Evolutionary conservation across 108 stramenopile species (phyloP).

Genomic region (Skeletonema marinoi): DNA sequence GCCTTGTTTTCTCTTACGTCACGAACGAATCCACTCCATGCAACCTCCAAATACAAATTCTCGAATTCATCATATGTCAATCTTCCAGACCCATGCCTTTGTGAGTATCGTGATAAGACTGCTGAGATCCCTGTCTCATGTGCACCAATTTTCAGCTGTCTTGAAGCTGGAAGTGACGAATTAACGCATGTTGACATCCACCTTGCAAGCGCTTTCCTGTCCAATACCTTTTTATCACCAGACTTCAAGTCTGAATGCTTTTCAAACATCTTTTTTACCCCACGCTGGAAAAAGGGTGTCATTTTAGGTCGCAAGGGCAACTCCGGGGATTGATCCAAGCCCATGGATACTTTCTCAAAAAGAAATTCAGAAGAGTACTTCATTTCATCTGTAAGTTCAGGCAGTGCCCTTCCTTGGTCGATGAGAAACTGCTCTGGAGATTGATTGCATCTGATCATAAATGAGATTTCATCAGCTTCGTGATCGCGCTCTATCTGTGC

Average conservation of each 20-base stretch:
- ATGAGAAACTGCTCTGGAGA: constrained; percentile 63
- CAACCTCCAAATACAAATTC: constrained; percentile 57
- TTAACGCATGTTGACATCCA: constrained; percentile 74
- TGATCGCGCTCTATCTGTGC: not conserved
- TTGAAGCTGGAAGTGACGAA: constrained; percentile 6
- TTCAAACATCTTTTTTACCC: constrained; percentile 62
- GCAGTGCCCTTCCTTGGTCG: constrained; percentile 59
- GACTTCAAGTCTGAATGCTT: constrained; percentile 40
- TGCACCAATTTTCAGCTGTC: constrained; percentile 48
- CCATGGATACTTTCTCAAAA: not conserved
- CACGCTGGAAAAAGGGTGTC: constrained; percentile 62
- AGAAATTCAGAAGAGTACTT: constrained; percentile 56
- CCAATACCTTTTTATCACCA: constrained; percentile 1
- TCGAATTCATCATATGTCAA: constrained; percentile 60
- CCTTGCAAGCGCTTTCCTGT: constrained; percentile 16
- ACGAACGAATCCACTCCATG: constrained; percentile 45
- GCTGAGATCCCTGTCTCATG: constrained; percentile 59
- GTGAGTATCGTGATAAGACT: constrained; percentile 54
- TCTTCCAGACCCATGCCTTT: constrained; percentile 57
- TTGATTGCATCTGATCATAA: constrained; percentile 78
- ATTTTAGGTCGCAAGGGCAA: constrained; percentile 26
- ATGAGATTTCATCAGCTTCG: constrained; percentile 68
- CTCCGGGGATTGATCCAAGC: not conserved
- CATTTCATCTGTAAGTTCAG: constrained; percentile 60
- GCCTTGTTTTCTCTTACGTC: constrained; percentile 17